Percentiles rank a stretch among this genome's conserved stretches.
phyloP scores from a whole-genome alignment of 495 filamentous ascomycete species.

The Penicillium cataractarum region DNA sequence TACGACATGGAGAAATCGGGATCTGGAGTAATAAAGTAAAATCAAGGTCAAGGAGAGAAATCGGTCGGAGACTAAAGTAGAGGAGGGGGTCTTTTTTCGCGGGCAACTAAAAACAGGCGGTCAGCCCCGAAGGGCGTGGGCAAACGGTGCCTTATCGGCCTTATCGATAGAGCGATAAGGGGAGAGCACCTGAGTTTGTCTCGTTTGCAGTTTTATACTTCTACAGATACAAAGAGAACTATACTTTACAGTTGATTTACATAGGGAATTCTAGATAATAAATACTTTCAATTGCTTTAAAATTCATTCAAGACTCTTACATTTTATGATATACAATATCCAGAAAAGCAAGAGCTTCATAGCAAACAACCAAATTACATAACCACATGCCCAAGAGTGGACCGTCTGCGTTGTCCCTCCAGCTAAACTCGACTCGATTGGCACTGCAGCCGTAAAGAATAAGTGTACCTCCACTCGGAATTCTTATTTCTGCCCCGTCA shows the following conservation, averaged over 20 bases:
- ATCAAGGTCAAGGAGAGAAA: constrained; percentile 1
- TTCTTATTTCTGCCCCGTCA: neutral
- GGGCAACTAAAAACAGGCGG: constrained; percentile 28
- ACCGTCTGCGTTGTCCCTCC: constrained; percentile 1
- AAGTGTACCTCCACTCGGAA: constrained; percentile 4
- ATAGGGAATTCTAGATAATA: neutral
- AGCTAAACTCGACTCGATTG: constrained; percentile 8
- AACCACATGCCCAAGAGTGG: constrained; percentile 21
- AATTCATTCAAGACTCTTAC: neutral
- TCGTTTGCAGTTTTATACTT: neutral
- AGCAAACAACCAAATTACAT: neutral
- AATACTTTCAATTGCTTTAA: neutral
- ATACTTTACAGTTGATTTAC: too few relatives aligned
- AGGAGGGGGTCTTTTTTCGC: constrained; percentile 20
- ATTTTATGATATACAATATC: neutral
- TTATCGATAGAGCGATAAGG: constrained; percentile 20
- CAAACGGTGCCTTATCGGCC: neutral
- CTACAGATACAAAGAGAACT: too few relatives aligned
- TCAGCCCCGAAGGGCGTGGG: constrained; percentile 25
- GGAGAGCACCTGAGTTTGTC: constrained; percentile 11
- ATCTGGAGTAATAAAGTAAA: neutral
- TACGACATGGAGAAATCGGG: constrained; percentile 21
- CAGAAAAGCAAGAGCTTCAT: neutral
- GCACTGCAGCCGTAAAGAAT: constrained; percentile 13
- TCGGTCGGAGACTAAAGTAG: constrained; percentile 3